Percentiles rank a stretch among this genome's conserved stretches.
These are phyloP conservation scores for Nannochloris sp. DNA, from an alignment of 139 green algal species.

Conservation along the genomic window DNA sequence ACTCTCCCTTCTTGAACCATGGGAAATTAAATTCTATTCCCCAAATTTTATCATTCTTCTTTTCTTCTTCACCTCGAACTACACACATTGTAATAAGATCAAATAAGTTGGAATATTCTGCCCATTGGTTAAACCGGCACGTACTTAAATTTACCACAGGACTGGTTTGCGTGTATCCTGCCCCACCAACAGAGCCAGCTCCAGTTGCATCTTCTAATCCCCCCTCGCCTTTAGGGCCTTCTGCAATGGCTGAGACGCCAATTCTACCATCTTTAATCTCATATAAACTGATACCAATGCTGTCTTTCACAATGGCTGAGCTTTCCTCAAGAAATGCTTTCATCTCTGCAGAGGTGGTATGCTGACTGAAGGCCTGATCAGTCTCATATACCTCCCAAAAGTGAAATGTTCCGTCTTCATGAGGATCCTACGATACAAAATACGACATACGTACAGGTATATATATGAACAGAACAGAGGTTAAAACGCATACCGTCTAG, in stretches of 20 bases:
- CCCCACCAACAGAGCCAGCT: slow-evolving; percentile 39
- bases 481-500: too few species aligned
- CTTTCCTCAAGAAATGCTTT: slow-evolving; percentile 45
- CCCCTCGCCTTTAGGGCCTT: slow-evolving; percentile 60
- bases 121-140: slow-evolving; percentile 3
- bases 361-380: slow-evolving; percentile 37
- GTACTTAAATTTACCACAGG: slow-evolving; percentile 9
- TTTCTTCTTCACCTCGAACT: slow-evolving; percentile 22
- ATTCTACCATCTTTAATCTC: slow-evolving; percentile 54
- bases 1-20: slow-evolving; percentile 24
- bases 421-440: slow-evolving; percentile 19
- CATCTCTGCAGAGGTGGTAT: slow-evolving; percentile 38
- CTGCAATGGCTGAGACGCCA: slow-evolving; percentile 33
- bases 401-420: slow-evolving; percentile 45
- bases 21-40: slow-evolving; percentile 26
- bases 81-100: not conserved
- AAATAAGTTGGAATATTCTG: not conserved
- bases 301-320: slow-evolving; percentile 33
- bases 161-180: slow-evolving; percentile 43
- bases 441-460: too few species aligned
- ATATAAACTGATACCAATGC: slow-evolving; percentile 64
- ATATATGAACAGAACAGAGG: too few species aligned
- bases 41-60: slow-evolving; percentile 28
- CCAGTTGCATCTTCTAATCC: slow-evolving; percentile 73
- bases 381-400: slow-evolving; percentile 65